Evolutionary conservation across 2,329 filamentous ascomycete species (phyloP).

Genomic region (Fusarium cicatricum): DNA sequence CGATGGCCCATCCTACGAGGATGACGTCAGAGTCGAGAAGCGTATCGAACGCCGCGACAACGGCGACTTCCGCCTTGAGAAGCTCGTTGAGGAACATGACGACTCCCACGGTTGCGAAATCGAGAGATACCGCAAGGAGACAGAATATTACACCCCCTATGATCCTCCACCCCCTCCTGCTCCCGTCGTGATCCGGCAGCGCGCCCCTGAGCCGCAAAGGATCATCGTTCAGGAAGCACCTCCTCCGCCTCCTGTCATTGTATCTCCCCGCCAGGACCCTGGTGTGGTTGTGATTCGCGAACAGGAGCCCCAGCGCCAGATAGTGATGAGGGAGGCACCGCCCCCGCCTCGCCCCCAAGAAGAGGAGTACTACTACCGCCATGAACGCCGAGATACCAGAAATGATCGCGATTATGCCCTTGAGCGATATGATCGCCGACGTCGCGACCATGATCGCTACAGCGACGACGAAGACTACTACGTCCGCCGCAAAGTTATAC

Average conservation of each 20-base stretch:
- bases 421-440: slow-evolving; percentile 51
- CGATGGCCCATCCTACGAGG: slow-evolving; percentile 54
- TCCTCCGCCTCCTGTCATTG: slow-evolving; percentile 59
- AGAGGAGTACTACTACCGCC: slow-evolving; percentile 63
- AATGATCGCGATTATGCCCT: slow-evolving; percentile 46
- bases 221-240: slow-evolving; percentile 69
- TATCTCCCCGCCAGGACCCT: slow-evolving; percentile 55
- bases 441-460: slow-evolving; percentile 54
- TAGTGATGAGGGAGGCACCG: slow-evolving; percentile 49
- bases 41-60: slow-evolving; percentile 60
- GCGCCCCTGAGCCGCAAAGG: slow-evolving; percentile 63
- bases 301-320: slow-evolving; percentile 51
- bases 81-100: slow-evolving; percentile 60
- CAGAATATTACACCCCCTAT: slow-evolving; percentile 66
- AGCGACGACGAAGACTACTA: slow-evolving; percentile 60
- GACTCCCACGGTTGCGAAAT: slow-evolving; percentile 58
- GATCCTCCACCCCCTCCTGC: slow-evolving; percentile 54
- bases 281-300: slow-evolving; percentile 55
- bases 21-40: slow-evolving; percentile 63
- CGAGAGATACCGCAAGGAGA: slow-evolving; percentile 68
- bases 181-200: slow-evolving; percentile 66
- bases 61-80: slow-evolving; percentile 56
- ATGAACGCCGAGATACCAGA: slow-evolving; percentile 54
- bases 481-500: slow-evolving; percentile 56
- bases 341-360: slow-evolving; percentile 41